phyloP scores from a whole-genome alignment of 768 basidiomycete species.

The Wakefieldia striispora region DNA sequence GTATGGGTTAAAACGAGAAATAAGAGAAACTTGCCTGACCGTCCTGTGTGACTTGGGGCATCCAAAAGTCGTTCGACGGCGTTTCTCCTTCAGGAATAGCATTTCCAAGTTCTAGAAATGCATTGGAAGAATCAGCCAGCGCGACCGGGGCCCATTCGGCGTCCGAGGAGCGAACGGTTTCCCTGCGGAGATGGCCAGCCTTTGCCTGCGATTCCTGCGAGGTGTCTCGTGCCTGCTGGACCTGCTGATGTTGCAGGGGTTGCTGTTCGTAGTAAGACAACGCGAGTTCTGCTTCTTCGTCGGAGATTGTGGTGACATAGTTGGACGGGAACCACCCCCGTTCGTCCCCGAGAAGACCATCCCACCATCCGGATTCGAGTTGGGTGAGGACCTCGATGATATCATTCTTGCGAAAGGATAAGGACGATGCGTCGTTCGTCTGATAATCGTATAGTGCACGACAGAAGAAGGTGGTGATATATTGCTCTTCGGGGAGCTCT shows the following conservation, averaged over 20 bases:
- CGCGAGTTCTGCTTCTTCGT: conserved; percentile 74
- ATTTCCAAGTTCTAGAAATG: conserved; percentile 32
- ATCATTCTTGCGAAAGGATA: conserved; percentile 84
- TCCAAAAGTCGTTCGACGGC: conserved; percentile 80
- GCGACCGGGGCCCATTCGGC: conserved; percentile 42
- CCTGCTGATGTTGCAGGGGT: conserved; percentile 10
- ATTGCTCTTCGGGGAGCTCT: conserved; percentile 52
- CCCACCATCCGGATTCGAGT: conserved; percentile 98
- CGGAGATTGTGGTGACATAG: conserved; percentile 78
- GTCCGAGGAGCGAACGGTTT: conserved; percentile 35
- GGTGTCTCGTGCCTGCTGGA: conserved; percentile 12
- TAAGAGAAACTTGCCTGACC: conserved; percentile 65
- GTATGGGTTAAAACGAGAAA: background rate
- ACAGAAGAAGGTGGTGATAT: conserved; percentile 75
- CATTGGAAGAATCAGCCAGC: conserved; percentile 36
- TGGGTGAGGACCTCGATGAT: conserved; percentile 92
- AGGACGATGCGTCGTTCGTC: conserved; percentile 82
- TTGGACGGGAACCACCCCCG: conserved; percentile 98
- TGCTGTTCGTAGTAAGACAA: conserved; percentile 37
- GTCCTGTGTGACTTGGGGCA: conserved; percentile 77
- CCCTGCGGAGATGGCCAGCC: conserved; percentile 7
- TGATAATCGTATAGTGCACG: conserved; percentile 90
- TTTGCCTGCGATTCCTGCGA: conserved; percentile 15
- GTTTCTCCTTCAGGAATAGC: conserved; percentile 29
- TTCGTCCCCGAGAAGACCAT: conserved; percentile 84